Base-by-base conservation (phyloP, 2,329 filamentous ascomycete genomes). In the Xenoacremonium recifei region DNA sequence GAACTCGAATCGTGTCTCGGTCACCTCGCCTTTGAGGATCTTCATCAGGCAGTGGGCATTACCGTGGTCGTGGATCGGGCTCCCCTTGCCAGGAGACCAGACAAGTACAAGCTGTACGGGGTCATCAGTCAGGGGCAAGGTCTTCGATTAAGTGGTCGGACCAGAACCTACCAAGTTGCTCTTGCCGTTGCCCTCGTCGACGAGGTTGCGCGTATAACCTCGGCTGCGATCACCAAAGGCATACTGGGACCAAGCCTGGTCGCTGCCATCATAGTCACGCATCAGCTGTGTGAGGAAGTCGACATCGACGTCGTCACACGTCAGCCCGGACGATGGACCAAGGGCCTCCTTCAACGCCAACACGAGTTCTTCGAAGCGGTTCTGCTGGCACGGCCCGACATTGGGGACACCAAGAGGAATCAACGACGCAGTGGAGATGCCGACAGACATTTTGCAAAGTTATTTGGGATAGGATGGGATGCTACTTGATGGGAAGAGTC, bases 21-120 rank as follows among this genome's bases (percentile, higher is more conserved):
- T 87, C 46, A 96, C 71, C 48, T 74, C 77, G 34, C 91, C 91
- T 54, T 82, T 82, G 49, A 96, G 77, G 51, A 92, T 83, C 73
- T 85, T 95, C 89, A 96, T 96, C 55, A 96, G 73, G 67, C 91
- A 96, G 64, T 96, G 91, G 29, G 90, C 88, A 48, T 92, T 88
- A 60, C 84, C 85, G 65, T 89, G 86, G 63, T 96, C 91, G 62
- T 96, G 91, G 60, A 96, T 89, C 10, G 87, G 84, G 56, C 86
- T 92, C 27, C 80, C 80, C 67, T 89, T 89, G 38, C 87, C 86
- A 1, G 91, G 90, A 13, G 83, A 85, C 91, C 91, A 96, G 29
- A 95, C 90, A 30, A 96, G 79, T 35, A 96, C 80, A 48, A 95
- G 79, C 87, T 92, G 63, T 46, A 41, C 27, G 41, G 40, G 39